A percentile compares a stretch with the other conserved stretches of the same genome.
These are phyloP conservation scores for Oryza nivara DNA, from an alignment of 176 grass and related monocot genomes.

Conservation along the genomic window DNA sequence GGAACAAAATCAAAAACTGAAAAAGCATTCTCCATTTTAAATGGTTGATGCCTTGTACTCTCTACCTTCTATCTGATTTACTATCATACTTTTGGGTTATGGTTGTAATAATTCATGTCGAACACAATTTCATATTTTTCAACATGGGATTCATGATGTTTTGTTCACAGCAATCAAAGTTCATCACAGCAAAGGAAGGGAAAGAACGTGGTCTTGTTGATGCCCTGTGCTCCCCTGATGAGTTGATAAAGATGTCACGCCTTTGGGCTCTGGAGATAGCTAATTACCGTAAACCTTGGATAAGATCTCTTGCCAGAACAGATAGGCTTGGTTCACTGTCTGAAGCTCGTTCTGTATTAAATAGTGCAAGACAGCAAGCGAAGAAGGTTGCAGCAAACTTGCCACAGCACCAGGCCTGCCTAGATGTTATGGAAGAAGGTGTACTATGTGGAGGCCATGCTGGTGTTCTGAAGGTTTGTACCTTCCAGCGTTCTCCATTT, in stretches of 20 bases:
- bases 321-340: slow-evolving; percentile 80
- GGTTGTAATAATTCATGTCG: not conserved
- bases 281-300: slow-evolving; percentile 73
- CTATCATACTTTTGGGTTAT: slow-evolving; percentile 13
- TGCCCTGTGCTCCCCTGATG: slow-evolving; percentile 64
- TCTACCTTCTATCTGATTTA: not conserved
- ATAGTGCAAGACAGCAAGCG: slow-evolving; percentile 64
- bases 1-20: not conserved
- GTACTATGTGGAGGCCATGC: slow-evolving; percentile 76
- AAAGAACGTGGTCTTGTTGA: slow-evolving; percentile 86
- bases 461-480: slow-evolving; percentile 80
- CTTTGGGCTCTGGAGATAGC: slow-evolving; percentile 86
- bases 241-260: slow-evolving; percentile 73
- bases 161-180: slow-evolving; percentile 73
- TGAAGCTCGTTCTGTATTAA: slow-evolving; percentile 78
- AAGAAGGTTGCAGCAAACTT: slow-evolving; percentile 70
- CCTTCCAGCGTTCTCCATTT: not conserved
- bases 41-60: not conserved
- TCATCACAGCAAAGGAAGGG: slow-evolving; percentile 74
- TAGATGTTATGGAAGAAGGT: slow-evolving; percentile 85
- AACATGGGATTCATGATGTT: slow-evolving; percentile 2
- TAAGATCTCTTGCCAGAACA: slow-evolving; percentile 78
- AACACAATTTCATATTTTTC: not conserved
- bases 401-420: slow-evolving; percentile 82
- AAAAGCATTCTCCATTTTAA: not conserved